A percentile compares a stretch with the other conserved stretches of the same genome.
Evolutionary conservation across 73 alveolate species (phyloP).

Genomic region (Paramecium bursaria): DNA sequence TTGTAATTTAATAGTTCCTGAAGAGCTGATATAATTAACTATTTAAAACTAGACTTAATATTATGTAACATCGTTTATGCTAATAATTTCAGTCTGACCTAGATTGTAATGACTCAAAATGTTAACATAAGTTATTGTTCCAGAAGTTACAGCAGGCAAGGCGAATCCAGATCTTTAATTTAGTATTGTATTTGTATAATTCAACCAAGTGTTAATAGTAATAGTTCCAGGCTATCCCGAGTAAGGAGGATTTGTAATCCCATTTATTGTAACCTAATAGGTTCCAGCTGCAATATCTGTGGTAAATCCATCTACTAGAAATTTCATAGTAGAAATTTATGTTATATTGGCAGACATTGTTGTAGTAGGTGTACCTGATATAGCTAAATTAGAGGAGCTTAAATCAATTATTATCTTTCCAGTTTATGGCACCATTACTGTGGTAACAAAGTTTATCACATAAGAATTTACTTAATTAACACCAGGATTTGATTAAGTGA

Average conservation of each 20-base stretch:
- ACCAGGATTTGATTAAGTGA: background rate
- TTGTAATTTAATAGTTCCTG: background rate
- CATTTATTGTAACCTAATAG: background rate
- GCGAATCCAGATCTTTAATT: conserved; percentile 1
- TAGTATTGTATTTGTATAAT: conserved; percentile 29
- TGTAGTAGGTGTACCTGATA: background rate
- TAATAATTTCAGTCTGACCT: conserved; percentile 20
- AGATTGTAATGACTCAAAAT: background rate
- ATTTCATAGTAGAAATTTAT: background rate
- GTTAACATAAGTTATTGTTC: conserved; percentile 2
- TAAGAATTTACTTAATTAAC: conserved; percentile 14
- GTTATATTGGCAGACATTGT: conserved; percentile 40
- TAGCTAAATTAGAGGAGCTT: conserved; percentile 13
- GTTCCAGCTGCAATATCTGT: conserved; percentile 11
- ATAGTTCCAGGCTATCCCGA: conserved; percentile 29
- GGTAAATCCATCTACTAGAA: conserved; percentile 5
- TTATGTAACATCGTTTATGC: conserved; percentile 16
- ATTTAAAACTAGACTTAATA: conserved; percentile 11
- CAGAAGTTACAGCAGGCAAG: conserved; percentile 32
- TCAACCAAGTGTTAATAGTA: conserved; percentile 30
- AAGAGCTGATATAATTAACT: background rate
- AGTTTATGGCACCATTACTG: conserved; percentile 29
- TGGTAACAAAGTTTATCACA: conserved; percentile 38
- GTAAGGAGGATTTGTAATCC: conserved; percentile 27
- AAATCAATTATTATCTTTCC: conserved; percentile 33